These are phyloP conservation scores for Oxytropis ochrocephala DNA, from an alignment of 306 rosid genomes.

Conservation along the genomic window DNA sequence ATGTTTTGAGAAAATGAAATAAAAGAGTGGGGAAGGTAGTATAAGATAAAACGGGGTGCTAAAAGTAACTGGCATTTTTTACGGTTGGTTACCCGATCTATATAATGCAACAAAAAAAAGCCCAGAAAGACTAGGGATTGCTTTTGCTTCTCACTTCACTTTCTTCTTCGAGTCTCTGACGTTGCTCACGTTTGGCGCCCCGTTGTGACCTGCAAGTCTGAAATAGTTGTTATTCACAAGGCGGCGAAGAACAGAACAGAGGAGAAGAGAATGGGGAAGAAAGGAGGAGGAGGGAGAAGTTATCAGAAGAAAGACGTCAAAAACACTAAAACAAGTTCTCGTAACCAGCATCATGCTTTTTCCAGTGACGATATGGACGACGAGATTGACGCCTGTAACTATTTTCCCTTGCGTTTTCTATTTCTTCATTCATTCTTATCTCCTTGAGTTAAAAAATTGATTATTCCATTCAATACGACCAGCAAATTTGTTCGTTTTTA, in stretches of 20 bases:
- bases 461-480: not conserved
- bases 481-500: not conserved
- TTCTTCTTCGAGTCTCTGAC: not conserved
- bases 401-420: not conserved
- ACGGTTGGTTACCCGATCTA: no score
- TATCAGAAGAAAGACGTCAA: constrained; percentile 23
- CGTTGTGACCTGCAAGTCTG: not conserved
- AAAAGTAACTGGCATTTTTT: not conserved
- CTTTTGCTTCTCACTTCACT: not conserved
- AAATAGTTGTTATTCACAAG: not conserved
- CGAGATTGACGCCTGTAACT: constrained; percentile 78
- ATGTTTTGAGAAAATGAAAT: no score
- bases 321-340: constrained; percentile 27
- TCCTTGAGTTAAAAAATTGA: not conserved
- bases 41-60: not conserved
- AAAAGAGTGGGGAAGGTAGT: not conserved
- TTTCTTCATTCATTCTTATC: not conserved
- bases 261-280: constrained; percentile 53
- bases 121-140: not conserved
- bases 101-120: not conserved
- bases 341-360: constrained; percentile 1
- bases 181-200: not conserved
- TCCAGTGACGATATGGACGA: constrained; percentile 62
- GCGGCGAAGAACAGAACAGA: not conserved
- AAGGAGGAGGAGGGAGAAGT: constrained; percentile 43